Evolutionary conservation across 1,284 basidiomycete species (phyloP).

Genomic region (Boletus semigastroideus): DNA sequence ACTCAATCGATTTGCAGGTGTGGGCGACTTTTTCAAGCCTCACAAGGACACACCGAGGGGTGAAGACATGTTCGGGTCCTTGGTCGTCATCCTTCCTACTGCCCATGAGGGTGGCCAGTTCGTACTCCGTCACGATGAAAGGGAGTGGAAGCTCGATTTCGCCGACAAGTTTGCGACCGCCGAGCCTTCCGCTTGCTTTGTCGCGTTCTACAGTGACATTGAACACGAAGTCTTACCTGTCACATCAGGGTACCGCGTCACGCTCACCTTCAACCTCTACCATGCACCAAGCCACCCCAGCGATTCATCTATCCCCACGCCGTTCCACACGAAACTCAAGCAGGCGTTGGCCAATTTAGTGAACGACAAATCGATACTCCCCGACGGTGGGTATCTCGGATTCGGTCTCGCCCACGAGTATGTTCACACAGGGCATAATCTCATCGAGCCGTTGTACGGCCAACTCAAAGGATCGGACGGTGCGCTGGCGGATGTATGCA

Average conservation of each 20-base stretch:
- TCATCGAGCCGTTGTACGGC: background rate
- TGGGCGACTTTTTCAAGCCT: constrained; percentile 22
- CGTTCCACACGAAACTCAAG: background rate
- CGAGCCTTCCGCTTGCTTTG: constrained; percentile 24
- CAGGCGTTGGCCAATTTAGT: constrained; percentile 33
- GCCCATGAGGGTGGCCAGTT: constrained; percentile 39
- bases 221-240: constrained; percentile 42
- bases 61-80: too few relatives aligned
- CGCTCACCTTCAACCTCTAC: constrained; percentile 42
- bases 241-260: background rate
- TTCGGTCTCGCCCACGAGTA: constrained; percentile 1
- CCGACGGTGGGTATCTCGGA: background rate
- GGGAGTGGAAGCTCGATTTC: constrained; percentile 32
- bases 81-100: constrained; percentile 41
- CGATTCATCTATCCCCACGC: constrained; percentile 3
- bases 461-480: constrained; percentile 33
- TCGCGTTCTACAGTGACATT: constrained; percentile 40
- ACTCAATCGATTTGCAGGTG: too few relatives aligned
- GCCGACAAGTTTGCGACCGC: constrained; percentile 1
- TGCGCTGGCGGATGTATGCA: constrained; percentile 32
- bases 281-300: constrained; percentile 7
- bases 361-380: constrained; percentile 1
- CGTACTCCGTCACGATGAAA: constrained; percentile 31
- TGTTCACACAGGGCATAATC: background rate
- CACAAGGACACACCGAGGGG: constrained; percentile 35